Conservation (phyloP, 345 rosid genomes). For the Arabidopsis arenosa region DNA sequence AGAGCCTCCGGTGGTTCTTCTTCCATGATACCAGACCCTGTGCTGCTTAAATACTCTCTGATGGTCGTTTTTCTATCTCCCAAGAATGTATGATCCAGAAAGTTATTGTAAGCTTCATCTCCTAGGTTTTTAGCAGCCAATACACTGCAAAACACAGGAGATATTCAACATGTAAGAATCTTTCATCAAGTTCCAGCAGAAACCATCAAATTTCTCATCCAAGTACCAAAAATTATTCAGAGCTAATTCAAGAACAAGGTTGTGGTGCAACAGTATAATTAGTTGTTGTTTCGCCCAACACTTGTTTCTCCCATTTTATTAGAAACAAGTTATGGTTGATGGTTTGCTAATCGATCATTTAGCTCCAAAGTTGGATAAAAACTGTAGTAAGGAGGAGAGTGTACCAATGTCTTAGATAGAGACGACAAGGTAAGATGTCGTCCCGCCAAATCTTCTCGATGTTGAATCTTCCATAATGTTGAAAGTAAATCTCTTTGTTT, state of each 20-base stretch:
- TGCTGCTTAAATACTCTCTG: conserved; percentile 64
- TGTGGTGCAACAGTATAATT: conserved; percentile 3
- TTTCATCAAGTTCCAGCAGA: neutral
- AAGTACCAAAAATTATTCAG: neutral
- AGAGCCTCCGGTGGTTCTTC: conserved; percentile 86
- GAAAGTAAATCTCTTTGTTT: conserved; percentile 69
- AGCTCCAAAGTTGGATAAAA: neutral
- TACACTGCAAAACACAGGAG: conserved; percentile 55
- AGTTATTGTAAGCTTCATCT: conserved; percentile 66
- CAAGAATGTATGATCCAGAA: conserved; percentile 79
- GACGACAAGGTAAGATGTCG: conserved; percentile 87
- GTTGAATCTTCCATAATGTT: conserved; percentile 72
- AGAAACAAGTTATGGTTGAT: neutral
- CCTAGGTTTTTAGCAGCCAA: conserved; percentile 90
- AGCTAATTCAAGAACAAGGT: neutral
- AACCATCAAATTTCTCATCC: neutral
- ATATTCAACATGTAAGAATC: neutral
- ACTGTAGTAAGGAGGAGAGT: conserved; percentile 11
- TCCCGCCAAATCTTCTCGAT: conserved; percentile 87
- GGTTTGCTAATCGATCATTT: neutral
- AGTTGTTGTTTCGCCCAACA: neutral
- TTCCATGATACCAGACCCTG: conserved; percentile 87
- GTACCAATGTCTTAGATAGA: conserved; percentile 92
- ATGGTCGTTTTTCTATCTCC: conserved; percentile 76
- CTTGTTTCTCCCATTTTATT: conserved; percentile 14